Base-by-base conservation (phyloP, 352 stramenopile genomes). In the Pythium vanterpoolii region DNA sequence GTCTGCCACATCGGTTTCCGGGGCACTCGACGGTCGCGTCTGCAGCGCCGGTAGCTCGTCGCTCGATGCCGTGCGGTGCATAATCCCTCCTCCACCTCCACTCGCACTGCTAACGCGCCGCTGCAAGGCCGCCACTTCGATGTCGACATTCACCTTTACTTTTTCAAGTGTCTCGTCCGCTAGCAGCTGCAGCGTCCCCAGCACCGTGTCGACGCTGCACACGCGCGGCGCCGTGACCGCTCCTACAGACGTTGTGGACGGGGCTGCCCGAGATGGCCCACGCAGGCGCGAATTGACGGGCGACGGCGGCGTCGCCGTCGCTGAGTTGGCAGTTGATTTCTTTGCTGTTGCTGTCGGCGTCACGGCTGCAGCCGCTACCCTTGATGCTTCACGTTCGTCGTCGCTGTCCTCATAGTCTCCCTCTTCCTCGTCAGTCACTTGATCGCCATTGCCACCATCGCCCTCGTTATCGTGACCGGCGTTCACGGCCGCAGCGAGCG, bases 201-300 rank as follows among this genome's bases (percentile, higher is more conserved):
- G 50, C 38, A 89, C 76, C 21, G 72, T 54, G 47, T 90, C 81
- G 8, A 65, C 69, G 54, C 77, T 87, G 58, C 81, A 90, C 9
- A 62, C 66, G 38, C 81, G 66, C 26, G 81, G 81, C 0, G 64
- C 64, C 9, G 67, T 79, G 13, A 79, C 45, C 8, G 54, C 62
- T 4, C 52, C 42, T 7, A 67, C 64, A 9, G 49, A 19, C 49
- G 48, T 18, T 7, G 52, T 43, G 14, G 30, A 42, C 34, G 55
- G 48, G 34, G 60, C 21, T 5, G 39, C 26, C 11, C 28, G 60
- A 5, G 64, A 46, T 38, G 60, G 39, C 18, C 14, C 60, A 6
- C 60, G 59, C 21, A 72, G 55, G 14, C 59, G 52, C 18, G 64
- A 68, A 33, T 72, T 56, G 3, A 44, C 46, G 14, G 59, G 59